Evolutionary conservation across 2,329 filamentous ascomycete species (phyloP), one percentile per base, ranked within the genome.

Genomic region (Neocucurbitaria cava): DNA sequence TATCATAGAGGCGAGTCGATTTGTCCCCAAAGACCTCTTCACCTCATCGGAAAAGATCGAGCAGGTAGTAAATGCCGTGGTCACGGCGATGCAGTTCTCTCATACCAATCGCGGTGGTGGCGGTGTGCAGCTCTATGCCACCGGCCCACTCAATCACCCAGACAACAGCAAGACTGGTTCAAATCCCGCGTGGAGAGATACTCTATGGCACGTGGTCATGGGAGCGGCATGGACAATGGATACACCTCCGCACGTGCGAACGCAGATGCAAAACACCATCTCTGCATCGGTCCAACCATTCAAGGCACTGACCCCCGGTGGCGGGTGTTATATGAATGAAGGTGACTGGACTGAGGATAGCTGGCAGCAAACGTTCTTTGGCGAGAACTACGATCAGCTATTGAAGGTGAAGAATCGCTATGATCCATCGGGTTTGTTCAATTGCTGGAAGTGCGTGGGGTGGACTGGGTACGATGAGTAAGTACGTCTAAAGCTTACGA

Each of bases 311-410:
- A 75, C 70, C 11, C 70, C 72, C 0, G 68, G 64, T 9, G 71
- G 72, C n/a, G 73, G 72, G 3, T 75, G 70, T 39, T 75, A 75
- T 51, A 60, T 71, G 54, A 75, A 74, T 26, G 71, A 75, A 49
- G 72, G 69, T 3, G 70, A 75, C 54, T 74, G 70, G 69, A 67
- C 58, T 11, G 70, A 75, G 51, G 64, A 69, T 50, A 68, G 72
- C 15, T 75, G 70, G 69, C 59, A 72, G 47, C 60, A 72, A 42
- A 67, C 70, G 7, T 74, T 75, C 60, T 75, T 73, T 50, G 71
- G 71, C 2, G 54, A 49, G 3, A 73, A 74, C 17, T 75, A 75
- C 38, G 58, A 62, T 5, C 58, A 49, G 23, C 26, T 75, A 17
- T 40, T 71, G 3, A 44, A 47, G 1, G 59, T 73, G 5, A 74